Conservation (phyloP, 495 filamentous ascomycete species). For the Talaromyces ruber region DNA sequence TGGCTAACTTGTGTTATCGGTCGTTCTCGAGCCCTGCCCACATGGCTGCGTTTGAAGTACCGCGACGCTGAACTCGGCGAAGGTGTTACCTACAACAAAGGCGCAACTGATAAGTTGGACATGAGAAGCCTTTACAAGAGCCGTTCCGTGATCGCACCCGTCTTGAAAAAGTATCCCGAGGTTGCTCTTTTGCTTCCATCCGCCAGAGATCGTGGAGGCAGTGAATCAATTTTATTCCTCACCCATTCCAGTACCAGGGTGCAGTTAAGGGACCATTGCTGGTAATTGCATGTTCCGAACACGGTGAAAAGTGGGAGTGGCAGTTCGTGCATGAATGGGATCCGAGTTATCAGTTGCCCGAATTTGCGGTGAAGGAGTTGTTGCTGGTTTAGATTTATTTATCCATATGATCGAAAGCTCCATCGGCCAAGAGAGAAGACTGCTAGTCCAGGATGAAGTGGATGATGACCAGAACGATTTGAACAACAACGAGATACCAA, state of each 20-base stretch:
- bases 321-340: slow-evolving; percentile 13
- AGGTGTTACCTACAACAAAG: background rate
- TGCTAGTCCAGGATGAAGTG: too few species aligned
- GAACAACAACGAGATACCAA: too few species aligned
- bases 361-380: slow-evolving; percentile 6
- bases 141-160: slow-evolving; percentile 4
- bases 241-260: slow-evolving; percentile 1
- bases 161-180: slow-evolving; percentile 1
- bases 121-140: background rate
- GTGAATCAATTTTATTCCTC: background rate
- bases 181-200: slow-evolving; percentile 8
- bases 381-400: slow-evolving; percentile 5
- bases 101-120: background rate
- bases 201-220: background rate
- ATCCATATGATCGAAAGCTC: too few species aligned
- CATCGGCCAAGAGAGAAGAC: too few species aligned
- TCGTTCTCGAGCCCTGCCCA: background rate
- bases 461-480: too few species aligned
- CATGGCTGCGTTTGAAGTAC: background rate
- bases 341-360: slow-evolving; percentile 3
- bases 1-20: slow-evolving; percentile 7
- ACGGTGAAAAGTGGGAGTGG: slow-evolving; percentile 9
- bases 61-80: background rate
- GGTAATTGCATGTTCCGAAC: slow-evolving; percentile 7
- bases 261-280: slow-evolving; percentile 4